A percentile compares a stretch with the other conserved stretches of the same genome.
Evolutionary conservation across 2,329 filamentous ascomycete species (phyloP).

Genomic region (Botrytis tulipae): DNA sequence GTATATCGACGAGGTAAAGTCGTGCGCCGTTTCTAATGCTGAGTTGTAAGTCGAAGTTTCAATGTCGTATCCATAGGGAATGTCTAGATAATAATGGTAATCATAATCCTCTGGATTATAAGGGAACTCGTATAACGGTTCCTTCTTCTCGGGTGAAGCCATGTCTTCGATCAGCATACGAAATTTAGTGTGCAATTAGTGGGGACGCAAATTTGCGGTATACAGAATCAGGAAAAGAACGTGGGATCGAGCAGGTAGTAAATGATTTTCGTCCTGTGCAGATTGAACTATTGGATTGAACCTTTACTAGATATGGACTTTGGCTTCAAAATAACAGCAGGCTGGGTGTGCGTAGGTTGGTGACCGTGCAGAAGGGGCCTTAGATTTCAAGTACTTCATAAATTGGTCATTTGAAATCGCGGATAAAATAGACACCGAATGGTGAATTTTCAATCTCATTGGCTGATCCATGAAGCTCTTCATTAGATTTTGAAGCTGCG

Average conservation of each 20-base stretch:
- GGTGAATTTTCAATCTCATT: slow-evolving; percentile 4
- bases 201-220: background rate
- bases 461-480: background rate
- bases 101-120: slow-evolving; percentile 7
- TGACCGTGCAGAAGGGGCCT: slow-evolving; percentile 11
- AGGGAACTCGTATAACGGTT: slow-evolving; percentile 6
- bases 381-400: background rate
- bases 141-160: background rate
- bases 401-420: background rate
- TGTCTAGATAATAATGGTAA: slow-evolving; percentile 18
- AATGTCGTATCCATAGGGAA: background rate
- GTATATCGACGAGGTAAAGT: background rate
- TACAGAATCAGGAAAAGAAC: slow-evolving; percentile 9
- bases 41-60: slow-evolving; percentile 16
- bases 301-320: slow-evolving; percentile 13
- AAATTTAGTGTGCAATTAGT: slow-evolving; percentile 4
- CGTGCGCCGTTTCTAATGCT: background rate
- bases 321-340: background rate
- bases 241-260: slow-evolving; percentile 3
- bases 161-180: slow-evolving; percentile 2
- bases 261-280: background rate
- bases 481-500: background rate
- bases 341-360: slow-evolving; percentile 5
- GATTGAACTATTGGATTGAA: background rate
- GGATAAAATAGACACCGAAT: slow-evolving; percentile 1